phyloP scores from a whole-genome alignment of 225 moss, liverwort and hornwort species.

The Neckera pumila region DNA sequence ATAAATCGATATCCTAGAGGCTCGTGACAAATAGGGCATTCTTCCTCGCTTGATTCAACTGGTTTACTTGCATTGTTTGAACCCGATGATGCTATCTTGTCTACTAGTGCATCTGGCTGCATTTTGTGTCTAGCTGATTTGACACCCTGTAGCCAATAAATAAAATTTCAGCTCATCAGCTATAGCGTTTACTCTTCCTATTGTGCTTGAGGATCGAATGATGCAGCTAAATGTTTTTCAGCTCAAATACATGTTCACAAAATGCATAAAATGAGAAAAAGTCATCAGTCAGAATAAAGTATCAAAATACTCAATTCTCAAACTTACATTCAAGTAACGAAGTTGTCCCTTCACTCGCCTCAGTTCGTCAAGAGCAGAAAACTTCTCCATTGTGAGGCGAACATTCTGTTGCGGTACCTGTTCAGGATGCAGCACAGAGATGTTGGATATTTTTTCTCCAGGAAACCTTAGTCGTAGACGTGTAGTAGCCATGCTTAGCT shows the following conservation, averaged over 20 bases:
- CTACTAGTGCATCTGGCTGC: slow-evolving; percentile 1
- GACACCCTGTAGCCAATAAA: slow-evolving; percentile 50
- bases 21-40: slow-evolving; percentile 80
- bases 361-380: slow-evolving; percentile 57
- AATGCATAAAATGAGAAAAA: neutral
- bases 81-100: slow-evolving; percentile 2
- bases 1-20: slow-evolving; percentile 74
- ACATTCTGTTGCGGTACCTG: slow-evolving; percentile 72
- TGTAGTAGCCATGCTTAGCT: slow-evolving; percentile 80
- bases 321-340: slow-evolving; percentile 75
- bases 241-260: neutral
- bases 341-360: slow-evolving; percentile 66
- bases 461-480: slow-evolving; percentile 57
- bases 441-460: slow-evolving; percentile 55
- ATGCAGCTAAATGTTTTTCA: neutral
- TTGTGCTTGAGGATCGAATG: neutral
- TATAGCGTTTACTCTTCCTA: neutral
- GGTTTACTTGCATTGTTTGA: slow-evolving; percentile 2
- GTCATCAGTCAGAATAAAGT: neutral
- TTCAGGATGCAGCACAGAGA: slow-evolving; percentile 69
- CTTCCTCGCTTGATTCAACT: slow-evolving; percentile 39
- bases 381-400: slow-evolving; percentile 68
- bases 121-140: slow-evolving; percentile 53
- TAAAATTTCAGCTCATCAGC: neutral
- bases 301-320: neutral